Conservation (phyloP, 805 yeast genomes). For the Candida tammaniensis region DNA sequence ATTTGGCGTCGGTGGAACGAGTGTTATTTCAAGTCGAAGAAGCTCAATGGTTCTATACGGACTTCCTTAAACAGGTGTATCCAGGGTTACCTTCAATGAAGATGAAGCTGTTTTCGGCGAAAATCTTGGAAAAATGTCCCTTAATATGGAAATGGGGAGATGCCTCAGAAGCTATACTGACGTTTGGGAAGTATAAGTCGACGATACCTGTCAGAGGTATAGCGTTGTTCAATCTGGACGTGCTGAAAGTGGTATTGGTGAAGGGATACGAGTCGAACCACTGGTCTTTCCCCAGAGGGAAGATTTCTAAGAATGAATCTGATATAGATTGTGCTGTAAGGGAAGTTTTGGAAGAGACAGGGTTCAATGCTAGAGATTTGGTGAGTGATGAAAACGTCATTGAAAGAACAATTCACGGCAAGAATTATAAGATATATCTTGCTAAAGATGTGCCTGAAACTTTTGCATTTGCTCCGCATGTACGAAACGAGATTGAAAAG, state of each 20-base stretch:
- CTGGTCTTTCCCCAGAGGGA: conserved; percentile 98
- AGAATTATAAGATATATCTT: conserved; percentile 80
- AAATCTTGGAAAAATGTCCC: conserved; percentile 68
- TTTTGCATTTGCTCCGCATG: conserved; percentile 72
- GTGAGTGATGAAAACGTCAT: conserved; percentile 69
- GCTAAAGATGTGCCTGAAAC: conserved; percentile 77
- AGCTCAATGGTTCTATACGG: conserved; percentile 97
- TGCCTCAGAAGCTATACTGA: conserved; percentile 72
- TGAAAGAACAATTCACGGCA: conserved; percentile 79
- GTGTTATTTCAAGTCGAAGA: conserved; percentile 94
- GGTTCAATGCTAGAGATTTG: conserved; percentile 73
- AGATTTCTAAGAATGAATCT: conserved; percentile 87
- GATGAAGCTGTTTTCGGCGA: conserved; percentile 71
- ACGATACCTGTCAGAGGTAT: conserved; percentile 96
- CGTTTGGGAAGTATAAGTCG: conserved; percentile 81
- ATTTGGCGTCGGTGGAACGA: conserved; percentile 73
- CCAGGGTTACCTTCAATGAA: conserved; percentile 74
- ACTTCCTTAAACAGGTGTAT: conserved; percentile 69
- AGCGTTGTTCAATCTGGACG: conserved; percentile 69
- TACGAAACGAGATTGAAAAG: conserved; percentile 81
- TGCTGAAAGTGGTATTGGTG: conserved; percentile 73
- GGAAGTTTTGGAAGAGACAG: conserved; percentile 92
- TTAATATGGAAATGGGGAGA: conserved; percentile 82
- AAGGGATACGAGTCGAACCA: conserved; percentile 75
- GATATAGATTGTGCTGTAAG: conserved; percentile 88